Percentiles rank a stretch among this genome's conserved stretches.
phyloP scores from a whole-genome alignment of 2,329 filamentous ascomycete genomes.

The Aulographum hederae region DNA sequence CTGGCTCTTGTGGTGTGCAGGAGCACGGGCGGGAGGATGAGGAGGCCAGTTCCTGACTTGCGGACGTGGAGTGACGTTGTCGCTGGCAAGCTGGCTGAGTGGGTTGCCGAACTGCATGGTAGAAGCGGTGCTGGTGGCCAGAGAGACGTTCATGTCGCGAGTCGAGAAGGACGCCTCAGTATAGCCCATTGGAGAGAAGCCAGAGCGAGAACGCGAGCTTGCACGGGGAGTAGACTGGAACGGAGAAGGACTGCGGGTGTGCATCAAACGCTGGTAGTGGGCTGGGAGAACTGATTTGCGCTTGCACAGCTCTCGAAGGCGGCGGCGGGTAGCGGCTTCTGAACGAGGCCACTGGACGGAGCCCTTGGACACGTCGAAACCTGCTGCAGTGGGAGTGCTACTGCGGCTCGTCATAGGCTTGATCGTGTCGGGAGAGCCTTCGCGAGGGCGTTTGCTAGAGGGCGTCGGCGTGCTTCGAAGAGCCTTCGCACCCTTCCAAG shows the following conservation, averaged over 20 bases:
- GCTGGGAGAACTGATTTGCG: conserved; percentile 42
- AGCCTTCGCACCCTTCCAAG: conserved; percentile 32
- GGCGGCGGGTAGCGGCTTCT: conserved; percentile 37
- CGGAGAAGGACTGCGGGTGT: conserved; percentile 41
- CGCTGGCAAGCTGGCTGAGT: conserved; percentile 23
- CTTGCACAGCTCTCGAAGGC: conserved; percentile 41
- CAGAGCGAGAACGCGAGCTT: not conserved
- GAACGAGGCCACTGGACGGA: conserved; percentile 35
- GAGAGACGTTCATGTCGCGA: conserved; percentile 30
- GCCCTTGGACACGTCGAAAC: conserved; percentile 14
- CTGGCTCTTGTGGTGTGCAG: conserved; percentile 31
- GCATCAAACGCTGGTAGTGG: conserved; percentile 44
- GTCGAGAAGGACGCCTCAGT: conserved; percentile 21
- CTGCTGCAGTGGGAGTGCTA: conserved; percentile 27
- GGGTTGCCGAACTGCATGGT: conserved; percentile 32
- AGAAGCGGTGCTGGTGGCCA: conserved; percentile 30
- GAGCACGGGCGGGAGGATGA: too few species aligned
- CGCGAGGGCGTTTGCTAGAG: too few species aligned
- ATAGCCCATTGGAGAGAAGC: not conserved
- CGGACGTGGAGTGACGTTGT: not conserved
- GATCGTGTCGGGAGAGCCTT: conserved; percentile 24
- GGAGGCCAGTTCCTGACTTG: too few species aligned
- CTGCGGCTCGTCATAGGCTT: conserved; percentile 24
- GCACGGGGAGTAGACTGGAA: conserved; percentile 22
- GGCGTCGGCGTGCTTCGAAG: conserved; percentile 1